phyloP scores from a whole-genome alignment of 495 filamentous ascomycete species.

The Neurospora africana region DNA sequence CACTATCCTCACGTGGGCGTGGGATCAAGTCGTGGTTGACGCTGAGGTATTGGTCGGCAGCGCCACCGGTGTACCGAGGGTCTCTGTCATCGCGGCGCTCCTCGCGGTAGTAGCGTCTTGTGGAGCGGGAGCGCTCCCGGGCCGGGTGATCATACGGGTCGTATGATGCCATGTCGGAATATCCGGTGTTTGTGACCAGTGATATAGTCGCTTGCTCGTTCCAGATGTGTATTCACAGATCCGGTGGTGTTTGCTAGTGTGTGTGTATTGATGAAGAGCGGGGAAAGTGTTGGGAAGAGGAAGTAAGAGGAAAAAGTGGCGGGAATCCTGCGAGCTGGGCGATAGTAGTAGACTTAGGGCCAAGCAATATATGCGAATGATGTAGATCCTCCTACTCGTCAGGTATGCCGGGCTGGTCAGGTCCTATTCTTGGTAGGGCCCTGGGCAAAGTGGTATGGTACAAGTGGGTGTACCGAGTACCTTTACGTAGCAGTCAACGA shows the following conservation, averaged over 20 bases:
- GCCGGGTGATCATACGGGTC: constrained; percentile 34
- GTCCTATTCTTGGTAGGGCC: not conserved
- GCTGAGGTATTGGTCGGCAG: constrained; percentile 39
- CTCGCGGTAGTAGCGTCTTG: constrained; percentile 35
- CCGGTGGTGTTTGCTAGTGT: not conserved
- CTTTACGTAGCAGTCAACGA: not conserved
- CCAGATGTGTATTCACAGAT: not conserved
- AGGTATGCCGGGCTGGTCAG: not conserved
- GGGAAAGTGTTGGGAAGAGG: not conserved
- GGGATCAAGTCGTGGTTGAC: constrained; percentile 42
- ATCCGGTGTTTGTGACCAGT: not conserved
- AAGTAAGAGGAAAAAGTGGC: not conserved
- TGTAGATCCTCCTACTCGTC: not conserved
- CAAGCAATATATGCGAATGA: not conserved
- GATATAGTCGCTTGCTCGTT: not conserved
- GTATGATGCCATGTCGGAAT: constrained; percentile 34
- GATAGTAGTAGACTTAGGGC: not conserved
- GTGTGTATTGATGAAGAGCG: not conserved
- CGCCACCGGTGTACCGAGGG: constrained; percentile 35
- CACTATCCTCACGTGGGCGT: constrained; percentile 37
- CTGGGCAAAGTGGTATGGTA: not conserved
- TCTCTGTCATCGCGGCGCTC: constrained; percentile 34
- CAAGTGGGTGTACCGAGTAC: not conserved
- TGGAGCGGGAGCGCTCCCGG: constrained; percentile 29
- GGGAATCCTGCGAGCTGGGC: not conserved